A percentile compares a stretch with the other conserved stretches of the same genome.
These are phyloP conservation scores for Solanum chmielewskii DNA, from an alignment of 257 asterid species.

Conservation along the genomic window DNA sequence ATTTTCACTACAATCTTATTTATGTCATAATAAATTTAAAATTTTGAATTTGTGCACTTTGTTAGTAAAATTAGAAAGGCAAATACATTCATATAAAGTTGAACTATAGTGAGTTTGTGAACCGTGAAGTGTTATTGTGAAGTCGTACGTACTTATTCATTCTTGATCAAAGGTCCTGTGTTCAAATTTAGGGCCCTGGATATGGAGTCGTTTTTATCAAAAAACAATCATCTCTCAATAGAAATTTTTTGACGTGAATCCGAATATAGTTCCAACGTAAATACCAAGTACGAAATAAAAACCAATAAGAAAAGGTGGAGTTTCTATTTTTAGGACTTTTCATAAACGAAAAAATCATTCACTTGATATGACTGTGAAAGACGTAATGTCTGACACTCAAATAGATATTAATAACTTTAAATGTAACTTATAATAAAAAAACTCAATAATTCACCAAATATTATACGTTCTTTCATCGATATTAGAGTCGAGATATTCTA, in stretches of 20 bases:
- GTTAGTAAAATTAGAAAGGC: background rate
- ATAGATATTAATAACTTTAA: background rate
- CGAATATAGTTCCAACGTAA: accelerated
- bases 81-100: background rate
- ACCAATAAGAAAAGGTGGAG: too few relatives aligned
- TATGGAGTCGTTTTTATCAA: too few relatives aligned
- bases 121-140: background rate
- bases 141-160: too few relatives aligned
- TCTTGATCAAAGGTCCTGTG: too few relatives aligned
- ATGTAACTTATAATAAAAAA: background rate
- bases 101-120: background rate
- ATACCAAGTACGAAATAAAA: too few relatives aligned
- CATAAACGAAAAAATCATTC: too few relatives aligned
- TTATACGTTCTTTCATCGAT: slow-evolving; percentile 48
- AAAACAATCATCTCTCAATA: accelerated
- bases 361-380: too few relatives aligned
- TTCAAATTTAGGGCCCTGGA: too few relatives aligned
- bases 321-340: too few relatives aligned
- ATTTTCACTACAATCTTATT: background rate
- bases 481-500: slow-evolving; percentile 9
- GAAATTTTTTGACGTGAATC: accelerated
- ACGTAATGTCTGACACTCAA: background rate
- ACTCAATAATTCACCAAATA: background rate
- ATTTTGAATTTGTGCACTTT: background rate
- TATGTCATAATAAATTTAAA: background rate